These are phyloP conservation scores for Hypoxylon sp. DNA, from an alignment of 2,329 filamentous ascomycete genomes.

Conservation along the genomic window DNA sequence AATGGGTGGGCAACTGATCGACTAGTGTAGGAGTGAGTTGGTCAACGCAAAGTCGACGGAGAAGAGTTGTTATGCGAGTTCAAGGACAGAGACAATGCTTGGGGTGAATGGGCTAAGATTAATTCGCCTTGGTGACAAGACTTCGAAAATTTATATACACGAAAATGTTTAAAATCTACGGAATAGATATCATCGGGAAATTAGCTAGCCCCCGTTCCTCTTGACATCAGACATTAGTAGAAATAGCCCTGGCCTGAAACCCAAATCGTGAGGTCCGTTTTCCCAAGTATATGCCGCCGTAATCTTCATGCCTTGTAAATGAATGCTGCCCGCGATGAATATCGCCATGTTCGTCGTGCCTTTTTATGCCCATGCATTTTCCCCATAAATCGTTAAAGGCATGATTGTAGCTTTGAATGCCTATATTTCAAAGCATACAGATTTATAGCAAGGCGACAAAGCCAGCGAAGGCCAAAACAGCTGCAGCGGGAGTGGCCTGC, in stretches of 20 bases:
- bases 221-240: conserved; percentile 27
- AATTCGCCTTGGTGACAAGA: conserved; percentile 26
- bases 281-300: conserved; percentile 24
- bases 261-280: conserved; percentile 13
- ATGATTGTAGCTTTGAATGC: not conserved
- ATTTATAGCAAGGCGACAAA: conserved; percentile 49
- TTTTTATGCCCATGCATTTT: conserved; percentile 10
- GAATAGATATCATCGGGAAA: conserved; percentile 23
- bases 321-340: conserved; percentile 25
- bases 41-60: not conserved
- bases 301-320: conserved; percentile 23
- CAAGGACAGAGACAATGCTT: not conserved
- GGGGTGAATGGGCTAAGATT: conserved; percentile 12
- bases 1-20: not conserved
- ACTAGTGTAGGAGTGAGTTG: not conserved
- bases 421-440: conserved; percentile 19
- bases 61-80: not conserved
- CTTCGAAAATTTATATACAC: conserved; percentile 40
- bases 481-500: conserved; percentile 46
- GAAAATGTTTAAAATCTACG: conserved; percentile 34
- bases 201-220: conserved; percentile 26
- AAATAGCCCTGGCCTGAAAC: conserved; percentile 26
- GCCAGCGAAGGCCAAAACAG: conserved; percentile 51
- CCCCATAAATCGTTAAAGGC: not conserved
- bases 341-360: not conserved